Base-by-base conservation (phyloP, 352 stramenopile genomes). In the Pythium phragmiticola region DNA sequence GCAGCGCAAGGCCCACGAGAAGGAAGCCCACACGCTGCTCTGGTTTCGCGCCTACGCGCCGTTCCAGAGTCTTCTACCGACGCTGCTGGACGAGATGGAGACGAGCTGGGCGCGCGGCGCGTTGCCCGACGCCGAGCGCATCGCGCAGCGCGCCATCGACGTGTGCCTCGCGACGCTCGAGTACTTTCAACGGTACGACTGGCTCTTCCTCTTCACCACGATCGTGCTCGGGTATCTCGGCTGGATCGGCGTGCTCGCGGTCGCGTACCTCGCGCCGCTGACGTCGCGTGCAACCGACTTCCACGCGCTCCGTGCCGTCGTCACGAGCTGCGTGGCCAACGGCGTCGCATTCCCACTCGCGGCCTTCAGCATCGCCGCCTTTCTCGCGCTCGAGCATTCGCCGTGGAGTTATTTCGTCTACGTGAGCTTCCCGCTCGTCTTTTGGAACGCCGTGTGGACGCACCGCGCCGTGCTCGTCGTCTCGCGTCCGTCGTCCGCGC, bases 101-200 rank as follows among this genome's bases (percentile, higher is more conserved):
- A 17, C 26, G 12, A n/a, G 50, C 11, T 74, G 63, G 58, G 13
- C 52, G n/a, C 28, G 51, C 17, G 57, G 68, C 11, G 54, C 73
- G 33, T 50, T 71, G 39, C 63, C 69, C 0, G 48, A 74, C 9
- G 77, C 88, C 36, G 82, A 91, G 59, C 34, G 60, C 6, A 30
- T 77, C 53, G 88, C 80, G 19, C 83, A 93, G 46, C 74, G 81
- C 28, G 67, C 89, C 48, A 90, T 95, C 65, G 76, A 72, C 45
- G 77, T 90, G 37, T 92, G 82, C n/a, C 75, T 95, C 52, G 81
- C 76, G 12, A 82, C 80, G 37, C 64, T 94, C 45, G 71, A 80
- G 66, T 92, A 93, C 56, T 89, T 92, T 49, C 87, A 94, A 67
- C 73, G 80, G 41, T 94, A 94, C 66, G 87, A 95, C 68, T 93